phyloP scores from a whole-genome alignment of 1,139 yeast genomes.

The Kodamaea alishanica region DNA sequence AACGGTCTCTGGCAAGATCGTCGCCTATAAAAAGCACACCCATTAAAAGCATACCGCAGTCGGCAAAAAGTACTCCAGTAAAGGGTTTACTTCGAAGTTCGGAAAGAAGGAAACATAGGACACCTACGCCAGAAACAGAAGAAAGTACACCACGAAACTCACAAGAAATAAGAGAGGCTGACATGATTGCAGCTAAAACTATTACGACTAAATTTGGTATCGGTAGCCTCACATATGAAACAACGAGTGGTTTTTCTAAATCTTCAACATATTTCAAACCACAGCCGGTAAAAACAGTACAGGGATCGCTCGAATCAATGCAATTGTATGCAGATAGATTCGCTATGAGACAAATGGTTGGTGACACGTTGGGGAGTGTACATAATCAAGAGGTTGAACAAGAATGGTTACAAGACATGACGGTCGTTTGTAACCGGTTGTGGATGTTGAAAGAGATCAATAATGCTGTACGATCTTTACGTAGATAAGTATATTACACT shows the following conservation, averaged over 20 bases:
- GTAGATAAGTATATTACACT: too few relatives aligned
- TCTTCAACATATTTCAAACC: background rate
- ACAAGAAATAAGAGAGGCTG: background rate
- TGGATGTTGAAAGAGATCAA: slow-evolving; percentile 27
- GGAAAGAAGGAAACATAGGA: slow-evolving; percentile 5
- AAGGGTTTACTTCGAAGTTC: too few relatives aligned
- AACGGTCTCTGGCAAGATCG: background rate
- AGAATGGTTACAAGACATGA: slow-evolving; percentile 26
- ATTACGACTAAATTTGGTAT: too few relatives aligned
- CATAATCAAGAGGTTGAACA: slow-evolving; percentile 11
- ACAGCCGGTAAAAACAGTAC: slow-evolving; percentile 2
- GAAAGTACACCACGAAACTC: background rate
- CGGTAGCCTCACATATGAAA: too few relatives aligned
- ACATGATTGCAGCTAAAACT: too few relatives aligned
- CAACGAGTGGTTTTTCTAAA: background rate
- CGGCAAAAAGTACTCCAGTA: too few relatives aligned
- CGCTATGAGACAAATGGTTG: slow-evolving; percentile 1
- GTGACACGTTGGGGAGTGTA: background rate
- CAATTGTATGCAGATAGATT: slow-evolving; percentile 7
- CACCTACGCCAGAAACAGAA: slow-evolving; percentile 8
- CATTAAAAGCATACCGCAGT: too few relatives aligned
- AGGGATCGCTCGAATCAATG: slow-evolving; percentile 12
- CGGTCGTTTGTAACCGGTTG: slow-evolving; percentile 27
- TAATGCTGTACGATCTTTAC: background rate
- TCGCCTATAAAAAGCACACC: too few relatives aligned